Evolutionary conservation across 2,329 filamentous ascomycete species (phyloP).

Genomic region (Aspergillus neotritici): DNA sequence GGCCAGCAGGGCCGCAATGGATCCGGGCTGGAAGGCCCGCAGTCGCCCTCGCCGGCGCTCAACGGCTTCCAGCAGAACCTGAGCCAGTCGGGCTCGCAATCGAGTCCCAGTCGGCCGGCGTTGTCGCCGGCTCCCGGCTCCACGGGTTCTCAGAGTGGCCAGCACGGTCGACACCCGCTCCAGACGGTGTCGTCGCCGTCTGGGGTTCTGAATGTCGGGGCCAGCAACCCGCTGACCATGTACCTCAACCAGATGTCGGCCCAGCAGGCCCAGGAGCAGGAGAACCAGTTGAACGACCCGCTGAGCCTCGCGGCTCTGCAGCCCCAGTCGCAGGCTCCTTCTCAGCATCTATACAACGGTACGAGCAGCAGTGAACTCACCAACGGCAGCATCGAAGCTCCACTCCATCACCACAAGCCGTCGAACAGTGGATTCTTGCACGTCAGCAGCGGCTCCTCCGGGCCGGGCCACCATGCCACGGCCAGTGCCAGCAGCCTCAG

Average conservation of each 20-base stretch:
- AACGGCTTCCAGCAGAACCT: conserved; percentile 54
- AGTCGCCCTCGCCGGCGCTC: conserved; percentile 50
- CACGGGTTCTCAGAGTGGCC: conserved; percentile 49
- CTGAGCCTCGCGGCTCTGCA: conserved; percentile 42
- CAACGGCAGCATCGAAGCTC: conserved; percentile 47
- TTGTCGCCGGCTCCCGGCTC: conserved; percentile 51
- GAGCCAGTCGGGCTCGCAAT: conserved; percentile 51
- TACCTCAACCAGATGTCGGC: conserved; percentile 74
- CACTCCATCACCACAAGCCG: conserved; percentile 52
- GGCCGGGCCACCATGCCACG: conserved; percentile 66
- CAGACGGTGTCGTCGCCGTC: conserved; percentile 54
- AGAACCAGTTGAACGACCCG: conserved; percentile 40
- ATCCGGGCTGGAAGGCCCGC: conserved; percentile 47
- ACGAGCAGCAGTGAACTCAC: conserved; percentile 60
- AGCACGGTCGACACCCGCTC: conserved; percentile 56
- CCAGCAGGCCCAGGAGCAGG: conserved; percentile 62
- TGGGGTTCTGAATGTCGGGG: conserved; percentile 69
- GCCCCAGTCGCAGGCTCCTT: conserved; percentile 64
- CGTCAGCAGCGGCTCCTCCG: conserved; percentile 52
- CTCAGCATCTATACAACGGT: conserved; percentile 76
- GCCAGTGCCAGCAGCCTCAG: conserved; percentile 56
- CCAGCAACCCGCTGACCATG: conserved; percentile 85
- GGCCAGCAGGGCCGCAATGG: conserved; percentile 62
- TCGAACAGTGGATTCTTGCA: conserved; percentile 59
- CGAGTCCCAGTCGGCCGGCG: conserved; percentile 55